These are phyloP conservation scores for Cryphonectria parasitica DNA, from an alignment of 2,329 filamentous ascomycete genomes.

Conservation along the genomic window DNA sequence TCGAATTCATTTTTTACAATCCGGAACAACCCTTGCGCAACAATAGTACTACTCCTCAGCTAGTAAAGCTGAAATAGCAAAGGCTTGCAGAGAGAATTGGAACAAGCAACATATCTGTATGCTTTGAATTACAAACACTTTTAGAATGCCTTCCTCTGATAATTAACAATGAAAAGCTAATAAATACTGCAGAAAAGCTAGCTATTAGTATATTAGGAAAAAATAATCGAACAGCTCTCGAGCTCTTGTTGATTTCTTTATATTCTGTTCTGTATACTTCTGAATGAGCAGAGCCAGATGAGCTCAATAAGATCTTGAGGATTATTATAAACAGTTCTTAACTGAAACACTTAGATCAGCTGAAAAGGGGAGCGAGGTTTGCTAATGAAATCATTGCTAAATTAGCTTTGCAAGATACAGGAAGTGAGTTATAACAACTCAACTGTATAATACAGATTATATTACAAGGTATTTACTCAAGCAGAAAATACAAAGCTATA, in stretches of 20 bases:
- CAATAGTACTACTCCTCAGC: not conserved
- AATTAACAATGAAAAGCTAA: not conserved
- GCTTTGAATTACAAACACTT: not conserved
- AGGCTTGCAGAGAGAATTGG: not conserved
- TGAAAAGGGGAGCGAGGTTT: constrained; percentile 1
- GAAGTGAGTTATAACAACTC: not conserved
- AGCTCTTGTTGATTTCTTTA: not conserved
- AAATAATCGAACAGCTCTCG: not conserved
- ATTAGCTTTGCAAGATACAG: not conserved
- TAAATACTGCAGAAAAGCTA: not conserved
- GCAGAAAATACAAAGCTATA: not conserved
- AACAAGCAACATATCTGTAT: not conserved
- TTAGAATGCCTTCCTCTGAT: not conserved
- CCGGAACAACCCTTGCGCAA: not conserved
- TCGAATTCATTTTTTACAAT: constrained; percentile 1
- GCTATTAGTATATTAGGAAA: not conserved
- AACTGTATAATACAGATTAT: not conserved
- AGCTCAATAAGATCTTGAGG: not conserved
- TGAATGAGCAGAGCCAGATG: not conserved
- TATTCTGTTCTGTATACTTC: not conserved
- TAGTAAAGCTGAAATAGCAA: not conserved
- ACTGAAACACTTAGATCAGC: not conserved
- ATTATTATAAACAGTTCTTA: not conserved
- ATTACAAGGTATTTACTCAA: constrained; percentile 1
- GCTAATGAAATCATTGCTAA: not conserved